phyloP scores from a whole-genome alignment of 2,329 filamentous ascomycete genomes.

The Botrytis sinoallii region DNA sequence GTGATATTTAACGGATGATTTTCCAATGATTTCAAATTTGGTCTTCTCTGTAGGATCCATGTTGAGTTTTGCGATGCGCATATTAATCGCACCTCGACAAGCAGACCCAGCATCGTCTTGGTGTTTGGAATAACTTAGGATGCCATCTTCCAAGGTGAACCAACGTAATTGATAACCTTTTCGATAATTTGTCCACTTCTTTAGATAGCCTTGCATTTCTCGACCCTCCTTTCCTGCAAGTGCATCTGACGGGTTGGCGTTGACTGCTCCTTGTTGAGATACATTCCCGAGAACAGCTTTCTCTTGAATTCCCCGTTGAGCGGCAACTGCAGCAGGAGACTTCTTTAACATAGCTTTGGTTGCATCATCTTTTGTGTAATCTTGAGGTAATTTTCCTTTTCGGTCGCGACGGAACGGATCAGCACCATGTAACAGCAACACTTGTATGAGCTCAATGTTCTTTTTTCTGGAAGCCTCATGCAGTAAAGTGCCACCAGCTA shows the following conservation, averaged over 20 bases:
- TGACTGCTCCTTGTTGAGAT: constrained; percentile 49
- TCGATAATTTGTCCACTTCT: constrained; percentile 99
- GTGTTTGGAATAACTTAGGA: constrained; percentile 98
- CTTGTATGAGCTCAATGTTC: constrained; percentile 83
- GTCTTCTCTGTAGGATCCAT: constrained; percentile 98
- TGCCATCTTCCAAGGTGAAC: constrained; percentile 97
- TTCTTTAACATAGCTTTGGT: constrained; percentile 87
- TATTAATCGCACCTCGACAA: constrained; percentile 96
- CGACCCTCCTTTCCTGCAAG: constrained; percentile 79
- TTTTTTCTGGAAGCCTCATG: constrained; percentile 90
- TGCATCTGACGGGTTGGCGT: constrained; percentile 55
- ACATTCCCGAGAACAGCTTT: constrained; percentile 87
- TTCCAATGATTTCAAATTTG: constrained; percentile 95
- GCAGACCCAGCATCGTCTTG: constrained; percentile 96
- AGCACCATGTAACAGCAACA: constrained; percentile 87
- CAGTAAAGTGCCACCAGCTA: constrained; percentile 84
- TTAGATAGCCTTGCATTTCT: constrained; percentile 98
- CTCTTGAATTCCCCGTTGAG: constrained; percentile 93
- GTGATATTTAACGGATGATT: constrained; percentile 97
- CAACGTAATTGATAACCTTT: constrained; percentile 94
- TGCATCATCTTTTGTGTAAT: constrained; percentile 91
- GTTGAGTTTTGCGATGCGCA: constrained; percentile 89
- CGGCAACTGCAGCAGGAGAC: constrained; percentile 89
- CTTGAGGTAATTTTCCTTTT: constrained; percentile 92
- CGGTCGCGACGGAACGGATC: constrained; percentile 94